Base-by-base conservation (phyloP, 2,329 filamentous ascomycete species). In the Aspergillus pseudonomiae region DNA sequence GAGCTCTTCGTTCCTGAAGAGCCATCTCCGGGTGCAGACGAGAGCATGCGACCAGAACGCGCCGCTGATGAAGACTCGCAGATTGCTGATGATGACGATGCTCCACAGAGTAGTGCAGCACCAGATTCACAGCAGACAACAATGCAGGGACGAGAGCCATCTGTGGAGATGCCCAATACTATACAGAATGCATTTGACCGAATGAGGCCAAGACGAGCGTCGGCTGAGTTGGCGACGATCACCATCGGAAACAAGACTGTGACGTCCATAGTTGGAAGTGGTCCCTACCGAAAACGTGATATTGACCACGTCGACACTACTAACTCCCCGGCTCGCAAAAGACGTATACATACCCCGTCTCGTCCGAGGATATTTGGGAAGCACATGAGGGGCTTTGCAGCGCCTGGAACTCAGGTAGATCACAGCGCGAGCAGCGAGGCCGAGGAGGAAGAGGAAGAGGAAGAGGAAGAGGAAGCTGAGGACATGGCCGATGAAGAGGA, bases 221-320 rank as follows among this genome's bases (percentile, higher is more conserved):
- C 85, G 1, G 79, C 84, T 32, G 88, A 92, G 70, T 80, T 89
- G 58, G 91, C 91, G 24, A 92, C 90, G 2, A 91, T 94, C 55
- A 93, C 90, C 0, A 87, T 94, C 60, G 91, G 91, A 1, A 83
- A 89, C 65, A 85, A 84, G 53, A 92, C 89, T 0, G 83, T 88
- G 6, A 89, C 86, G 0, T 89, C 88, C 24, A 83, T 88, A 36
- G 84, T 93, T 67, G 89, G 90, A 1, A 85, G 82, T 57, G 81
- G 85, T 57, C 72, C 81, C 4, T 72, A 76, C 30, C 74, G 68
- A 30, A 80, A 77, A 65, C 71, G 74, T 60, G 71, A 74, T 34
- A 72, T 74, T 1, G 74, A 74, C 34, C 67, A 71, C 52, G 63
- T 69, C 28, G 67, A 67, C 30, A 64, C 70, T n/a, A 56, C 46